These are phyloP conservation scores for Phaeodactylum tricornutum DNA, from an alignment of 108 stramenopile species.

Conservation along the genomic window DNA sequence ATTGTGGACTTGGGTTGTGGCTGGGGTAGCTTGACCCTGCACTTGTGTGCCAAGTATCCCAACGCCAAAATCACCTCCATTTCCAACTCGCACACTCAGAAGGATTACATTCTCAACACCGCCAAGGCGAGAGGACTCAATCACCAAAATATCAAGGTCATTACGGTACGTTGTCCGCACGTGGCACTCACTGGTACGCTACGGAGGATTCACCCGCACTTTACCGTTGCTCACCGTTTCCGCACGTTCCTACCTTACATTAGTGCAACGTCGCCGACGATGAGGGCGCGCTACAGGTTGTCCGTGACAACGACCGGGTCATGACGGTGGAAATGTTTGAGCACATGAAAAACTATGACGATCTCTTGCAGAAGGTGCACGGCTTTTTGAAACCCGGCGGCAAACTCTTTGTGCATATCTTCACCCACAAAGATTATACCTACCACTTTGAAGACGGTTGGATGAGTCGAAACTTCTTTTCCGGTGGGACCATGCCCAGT, in stretches of 20 bases:
- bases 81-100: slow-evolving; percentile 79
- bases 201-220: too few relatives aligned
- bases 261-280: slow-evolving; percentile 59
- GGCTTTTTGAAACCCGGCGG: slow-evolving; percentile 70
- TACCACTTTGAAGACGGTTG: slow-evolving; percentile 93
- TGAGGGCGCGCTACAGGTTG: slow-evolving; percentile 44
- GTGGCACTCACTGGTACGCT: too few relatives aligned
- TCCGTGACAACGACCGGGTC: slow-evolving; percentile 72
- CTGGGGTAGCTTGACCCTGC: slow-evolving; percentile 93
- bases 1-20: slow-evolving; percentile 75
- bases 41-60: slow-evolving; percentile 42
- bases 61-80: slow-evolving; percentile 68
- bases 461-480: slow-evolving; percentile 87
- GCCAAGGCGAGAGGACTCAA: slow-evolving; percentile 72
- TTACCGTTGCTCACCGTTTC: too few relatives aligned
- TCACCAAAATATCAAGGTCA: slow-evolving; percentile 68
- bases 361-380: slow-evolving; percentile 67
- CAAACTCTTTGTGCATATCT: slow-evolving; percentile 93
- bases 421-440: slow-evolving; percentile 75
- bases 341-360: slow-evolving; percentile 96
- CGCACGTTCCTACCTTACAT: too few relatives aligned
- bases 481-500: slow-evolving; percentile 86
- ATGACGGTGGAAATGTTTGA: slow-evolving; percentile 94
- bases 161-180: slow-evolving; percentile 61
- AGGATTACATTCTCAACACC: slow-evolving; percentile 75